A percentile compares a stretch with the other conserved stretches of the same genome.
phyloP scores from a whole-genome alignment of 1,284 basidiomycete species.

The Hypsizygus ulmarius region DNA sequence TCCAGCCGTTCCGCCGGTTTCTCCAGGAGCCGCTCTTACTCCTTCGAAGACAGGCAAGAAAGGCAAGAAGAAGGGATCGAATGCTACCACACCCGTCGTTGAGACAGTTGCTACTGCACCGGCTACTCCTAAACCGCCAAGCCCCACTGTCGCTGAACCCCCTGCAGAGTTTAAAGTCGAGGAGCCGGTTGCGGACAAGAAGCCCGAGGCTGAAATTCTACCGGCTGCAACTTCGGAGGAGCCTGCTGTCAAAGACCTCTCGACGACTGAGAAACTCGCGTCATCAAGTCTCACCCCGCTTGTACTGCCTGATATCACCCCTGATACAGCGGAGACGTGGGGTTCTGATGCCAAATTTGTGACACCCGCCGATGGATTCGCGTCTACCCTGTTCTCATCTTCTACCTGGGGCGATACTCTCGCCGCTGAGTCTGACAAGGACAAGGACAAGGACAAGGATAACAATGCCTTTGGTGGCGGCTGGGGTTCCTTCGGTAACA shows the following conservation, averaged over 20 bases:
- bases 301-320: slow-evolving; percentile 17
- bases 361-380: slow-evolving; percentile 8
- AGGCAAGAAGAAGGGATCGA: slow-evolving; percentile 19
- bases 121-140: slow-evolving; percentile 1
- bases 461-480: background rate
- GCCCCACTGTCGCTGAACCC: background rate
- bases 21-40: slow-evolving; percentile 3
- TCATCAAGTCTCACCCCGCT: slow-evolving; percentile 15
- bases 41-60: slow-evolving; percentile 17
- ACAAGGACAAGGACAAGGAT: no score
- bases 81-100: slow-evolving; percentile 13
- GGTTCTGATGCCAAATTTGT: slow-evolving; percentile 10
- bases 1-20: slow-evolving; percentile 4
- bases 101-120: background rate
- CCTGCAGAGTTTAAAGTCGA: background rate
- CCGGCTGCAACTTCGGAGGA: slow-evolving; percentile 1
- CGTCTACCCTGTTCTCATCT: slow-evolving; percentile 16
- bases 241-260: background rate
- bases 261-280: slow-evolving; percentile 5
- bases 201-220: slow-evolving; percentile 1
- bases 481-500: slow-evolving; percentile 8
- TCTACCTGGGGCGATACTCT: slow-evolving; percentile 9
- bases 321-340: slow-evolving; percentile 10
- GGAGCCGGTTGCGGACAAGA: background rate
- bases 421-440: slow-evolving; percentile 1